Evolutionary conservation across 148 eudicot species (phyloP), one percentile per base, ranked within the genome.

Genomic region (Diospyros kaki): DNA sequence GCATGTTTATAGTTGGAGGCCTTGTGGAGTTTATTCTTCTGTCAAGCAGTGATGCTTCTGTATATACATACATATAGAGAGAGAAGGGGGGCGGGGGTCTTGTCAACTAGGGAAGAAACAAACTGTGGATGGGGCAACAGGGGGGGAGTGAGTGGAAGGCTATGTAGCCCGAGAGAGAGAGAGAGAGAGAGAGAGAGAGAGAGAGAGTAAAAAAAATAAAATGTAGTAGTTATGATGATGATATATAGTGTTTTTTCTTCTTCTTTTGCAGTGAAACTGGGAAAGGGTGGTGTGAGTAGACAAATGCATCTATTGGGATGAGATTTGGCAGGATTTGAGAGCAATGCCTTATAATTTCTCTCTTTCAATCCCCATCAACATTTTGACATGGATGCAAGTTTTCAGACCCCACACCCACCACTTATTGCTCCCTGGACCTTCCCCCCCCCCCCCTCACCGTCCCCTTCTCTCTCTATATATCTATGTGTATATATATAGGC

Each of bases 151-250:
- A 77, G 79, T 48, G 79, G 60, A 62, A 70, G 63, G 18, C 73
- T 40, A 28, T 28, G 28, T 28, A 28, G 28, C 28, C 41, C 55
- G 62, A 62, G 39, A 53, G 62, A 70, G 28, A 55, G 65, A 13
- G 56, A 64, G 69, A 53, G 50, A 17, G 51, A 18, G 18, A n/a
- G n/a, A 70, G 28, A 55, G 65, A 13, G 56, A 67, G 72, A n/a
- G 66, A 64, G 6, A 6, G 28, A 58, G 58, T 12, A 54, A 14
- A 9, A 39, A 38, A 66, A 46, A 53, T 28, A 66, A 39, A 48
- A 69, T 67, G 82, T 82, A 81, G 84, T 84, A 58, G 83, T 77
- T 62, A 84, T 84, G 73, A 28, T 28, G 28, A 28, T 28, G 28
- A 28, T 28, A 28, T 28, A 78, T 78, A 75, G 80, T 81, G 61